phyloP scores from a whole-genome alignment of 2,329 filamentous ascomycete species.

The Penicillium thymicola region DNA sequence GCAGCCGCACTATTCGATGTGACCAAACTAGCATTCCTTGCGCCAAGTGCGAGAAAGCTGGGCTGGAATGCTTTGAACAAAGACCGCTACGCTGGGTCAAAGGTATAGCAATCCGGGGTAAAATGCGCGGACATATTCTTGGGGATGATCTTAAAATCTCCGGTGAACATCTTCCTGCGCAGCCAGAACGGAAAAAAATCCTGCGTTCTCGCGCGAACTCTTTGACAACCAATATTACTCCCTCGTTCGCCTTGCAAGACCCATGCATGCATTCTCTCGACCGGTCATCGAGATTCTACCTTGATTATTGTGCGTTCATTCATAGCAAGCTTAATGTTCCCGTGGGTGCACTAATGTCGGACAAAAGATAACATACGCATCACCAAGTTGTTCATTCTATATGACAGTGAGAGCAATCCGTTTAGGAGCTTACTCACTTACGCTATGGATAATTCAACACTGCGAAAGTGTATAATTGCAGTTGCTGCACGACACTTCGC shows the following conservation, averaged over 20 bases:
- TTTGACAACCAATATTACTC: not conserved
- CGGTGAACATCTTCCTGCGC: not conserved
- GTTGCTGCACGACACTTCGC: not conserved
- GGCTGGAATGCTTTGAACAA: constrained; percentile 32
- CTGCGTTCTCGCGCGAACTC: not conserved
- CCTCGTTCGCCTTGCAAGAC: constrained; percentile 15
- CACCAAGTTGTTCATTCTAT: constrained; percentile 30
- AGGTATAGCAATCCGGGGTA: constrained; percentile 34
- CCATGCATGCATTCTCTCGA: not conserved
- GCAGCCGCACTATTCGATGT: constrained; percentile 35
- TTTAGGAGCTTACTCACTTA: constrained; percentile 1
- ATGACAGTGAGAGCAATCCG: constrained; percentile 6
- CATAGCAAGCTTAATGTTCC: not conserved
- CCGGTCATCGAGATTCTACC: constrained; percentile 26
- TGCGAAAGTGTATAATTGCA: not conserved
- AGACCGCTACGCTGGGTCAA: constrained; percentile 35
- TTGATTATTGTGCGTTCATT: constrained; percentile 32
- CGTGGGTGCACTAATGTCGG: not conserved
- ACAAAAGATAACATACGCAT: constrained; percentile 31
- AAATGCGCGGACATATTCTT: constrained; percentile 24
- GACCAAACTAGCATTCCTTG: constrained; percentile 29
- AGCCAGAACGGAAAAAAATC: not conserved
- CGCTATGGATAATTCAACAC: not conserved
- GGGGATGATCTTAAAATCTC: not conserved
- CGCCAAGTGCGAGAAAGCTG: constrained; percentile 33